A percentile compares a stretch with the other conserved stretches of the same genome.
phyloP scores from a whole-genome alignment of 2,329 filamentous ascomycete species.

The Cercospora nicotianae region DNA sequence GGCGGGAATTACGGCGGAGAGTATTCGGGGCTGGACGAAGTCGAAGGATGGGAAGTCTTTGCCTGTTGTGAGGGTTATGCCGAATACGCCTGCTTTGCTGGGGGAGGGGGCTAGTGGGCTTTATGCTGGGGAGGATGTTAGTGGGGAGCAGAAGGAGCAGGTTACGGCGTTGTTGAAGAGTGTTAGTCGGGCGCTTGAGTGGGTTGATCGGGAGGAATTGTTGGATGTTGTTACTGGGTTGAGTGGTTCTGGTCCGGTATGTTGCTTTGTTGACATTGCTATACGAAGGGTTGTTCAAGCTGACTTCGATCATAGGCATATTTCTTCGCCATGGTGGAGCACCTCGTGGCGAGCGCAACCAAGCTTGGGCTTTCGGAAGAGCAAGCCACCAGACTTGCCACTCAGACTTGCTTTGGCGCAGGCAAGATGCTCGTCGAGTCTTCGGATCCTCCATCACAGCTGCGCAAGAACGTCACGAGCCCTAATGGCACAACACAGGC shows the following conservation, averaged over 20 bases:
- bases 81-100: constrained; percentile 33
- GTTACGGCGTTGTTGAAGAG: constrained; percentile 28
- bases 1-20: constrained; percentile 29
- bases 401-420: constrained; percentile 34
- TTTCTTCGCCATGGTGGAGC: constrained; percentile 34
- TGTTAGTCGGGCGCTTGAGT: constrained; percentile 32
- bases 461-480: constrained; percentile 35
- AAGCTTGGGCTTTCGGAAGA: constrained; percentile 30
- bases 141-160: constrained; percentile 25
- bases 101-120: constrained; percentile 33
- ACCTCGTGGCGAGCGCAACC: constrained; percentile 31
- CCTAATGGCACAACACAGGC: constrained; percentile 35
- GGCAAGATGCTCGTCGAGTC: constrained; percentile 34
- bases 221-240: constrained; percentile 34
- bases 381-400: constrained; percentile 31
- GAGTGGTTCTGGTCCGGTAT: constrained; percentile 31
- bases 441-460: constrained; percentile 29
- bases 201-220: constrained; percentile 32
- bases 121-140: constrained; percentile 31
- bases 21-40: constrained; percentile 29
- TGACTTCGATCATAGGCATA: background rate
- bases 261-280: no score
- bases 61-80: constrained; percentile 33
- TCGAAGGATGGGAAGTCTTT: constrained; percentile 26
- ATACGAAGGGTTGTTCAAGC: no score